Base-by-base conservation (phyloP, 1,284 basidiomycete genomes). In the Ganoderma lingzhi region DNA sequence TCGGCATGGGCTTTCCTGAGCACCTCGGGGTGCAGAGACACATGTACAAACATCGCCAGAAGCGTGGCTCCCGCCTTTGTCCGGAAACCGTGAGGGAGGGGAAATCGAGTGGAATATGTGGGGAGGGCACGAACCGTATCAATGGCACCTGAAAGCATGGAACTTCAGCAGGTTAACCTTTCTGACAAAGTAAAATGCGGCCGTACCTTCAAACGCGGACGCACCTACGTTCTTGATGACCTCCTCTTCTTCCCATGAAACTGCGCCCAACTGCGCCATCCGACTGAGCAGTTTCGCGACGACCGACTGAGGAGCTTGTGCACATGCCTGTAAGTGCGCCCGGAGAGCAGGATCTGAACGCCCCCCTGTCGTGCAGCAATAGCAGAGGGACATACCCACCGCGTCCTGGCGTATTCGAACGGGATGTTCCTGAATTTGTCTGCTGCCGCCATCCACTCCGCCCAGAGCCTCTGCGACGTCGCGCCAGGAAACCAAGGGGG, bases 1-100 rank as follows among this genome's bases (percentile, higher is more conserved):
- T 82, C 80, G 1, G 66, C 67, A 58, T 81, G 81, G 17, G 78
- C 75, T 39, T 74, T 75, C 45, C 61, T 58, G 39, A 76, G 74
- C 3, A 77, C 73, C 2, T 74, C 72, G 0, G 80, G 80, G 51
- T 73, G 53, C 2, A 73, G 42, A n/a, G 71, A 58, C 42, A 75
- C 63, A 8, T 70, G 71, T 6, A 75, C 69, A 58, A 76, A 71
- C 62, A 76, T 73, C 0, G 73, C 71, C 15, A 63, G 51, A 2
- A 69, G 41, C 6, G 61, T 63, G 5, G 37, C 59, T 12, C 42
- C 79, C 71, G 79, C 79, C 68, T 81, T 19, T 23, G 23, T 23
- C 23, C 8, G 28, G 28, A 32, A 55, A 14, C 12, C 5, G 53
- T 32, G 53, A 53, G 53, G 48, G 4, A 23, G 23, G 53, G 48